Conservation (phyloP, 306 rosid genomes). For the Chamaecrista fasciculata region DNA sequence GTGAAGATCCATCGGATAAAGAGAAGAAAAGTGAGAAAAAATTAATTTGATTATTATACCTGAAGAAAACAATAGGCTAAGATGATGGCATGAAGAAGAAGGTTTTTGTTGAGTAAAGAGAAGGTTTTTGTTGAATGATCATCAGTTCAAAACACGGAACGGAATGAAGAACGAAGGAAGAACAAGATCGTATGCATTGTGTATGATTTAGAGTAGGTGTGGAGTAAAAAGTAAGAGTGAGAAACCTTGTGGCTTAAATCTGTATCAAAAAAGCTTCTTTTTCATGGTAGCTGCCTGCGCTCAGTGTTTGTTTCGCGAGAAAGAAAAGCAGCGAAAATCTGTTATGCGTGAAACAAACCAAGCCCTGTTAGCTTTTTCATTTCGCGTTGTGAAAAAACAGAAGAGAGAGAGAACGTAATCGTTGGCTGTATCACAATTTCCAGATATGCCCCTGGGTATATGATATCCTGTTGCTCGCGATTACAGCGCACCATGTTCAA, state of each 20-base stretch:
- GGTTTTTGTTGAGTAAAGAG: neutral
- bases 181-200: too few relatives aligned
- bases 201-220: too few relatives aligned
- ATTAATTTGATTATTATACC: neutral
- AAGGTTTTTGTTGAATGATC: neutral
- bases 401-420: conserved; percentile 5
- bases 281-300: too few relatives aligned
- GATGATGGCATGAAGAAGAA: neutral
- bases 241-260: neutral
- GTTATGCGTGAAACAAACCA: conserved; percentile 18
- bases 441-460: neutral
- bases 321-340: conserved; percentile 31
- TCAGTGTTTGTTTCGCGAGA: conserved; percentile 8
- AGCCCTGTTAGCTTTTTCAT: neutral
- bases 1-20: neutral
- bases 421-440: conserved; percentile 29
- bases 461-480: neutral
- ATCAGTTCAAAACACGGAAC: neutral
- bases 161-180: neutral
- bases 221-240: neutral
- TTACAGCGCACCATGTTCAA: neutral
- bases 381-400: neutral
- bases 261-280: neutral
- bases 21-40: neutral
- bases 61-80: neutral